Conservation (phyloP, 345 rosid genomes). For the Rhodomyrtus tomentosa region DNA sequence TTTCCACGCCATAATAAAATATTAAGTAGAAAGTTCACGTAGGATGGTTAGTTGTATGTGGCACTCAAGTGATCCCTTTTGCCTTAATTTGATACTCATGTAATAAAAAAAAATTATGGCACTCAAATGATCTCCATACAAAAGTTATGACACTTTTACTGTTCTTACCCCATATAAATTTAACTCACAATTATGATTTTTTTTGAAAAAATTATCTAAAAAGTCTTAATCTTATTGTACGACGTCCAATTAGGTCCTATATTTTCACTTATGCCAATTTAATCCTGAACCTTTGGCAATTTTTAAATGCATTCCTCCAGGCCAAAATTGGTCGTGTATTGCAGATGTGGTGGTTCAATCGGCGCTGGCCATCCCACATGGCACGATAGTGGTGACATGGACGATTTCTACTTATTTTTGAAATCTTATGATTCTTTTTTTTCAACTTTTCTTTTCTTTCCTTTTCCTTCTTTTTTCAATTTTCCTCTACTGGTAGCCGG, state of each 20-base stretch:
- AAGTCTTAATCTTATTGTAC: not conserved
- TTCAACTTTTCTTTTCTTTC: not conserved
- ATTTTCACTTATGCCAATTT: too few relatives aligned
- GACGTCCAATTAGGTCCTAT: too few relatives aligned
- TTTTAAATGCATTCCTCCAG: not conserved
- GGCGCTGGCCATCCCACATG: fast-evolving
- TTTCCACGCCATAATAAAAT: not conserved
- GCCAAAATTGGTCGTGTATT: too few relatives aligned
- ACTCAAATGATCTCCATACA: too few relatives aligned
- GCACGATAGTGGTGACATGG: not conserved
- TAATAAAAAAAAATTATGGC: too few relatives aligned
- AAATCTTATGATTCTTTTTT: not conserved
- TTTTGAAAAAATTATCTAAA: not conserved
- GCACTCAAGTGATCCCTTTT: too few relatives aligned
- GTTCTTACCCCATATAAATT: too few relatives aligned
- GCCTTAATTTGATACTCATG: too few relatives aligned
- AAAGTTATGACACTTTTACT: too few relatives aligned
- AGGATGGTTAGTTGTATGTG: too few relatives aligned
- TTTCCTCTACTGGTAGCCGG: fast-evolving
- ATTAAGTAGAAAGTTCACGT: too few relatives aligned
- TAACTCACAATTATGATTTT: not conserved
- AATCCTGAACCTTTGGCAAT: not conserved
- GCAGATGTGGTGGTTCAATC: fast-evolving
- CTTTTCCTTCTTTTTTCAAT: not conserved
- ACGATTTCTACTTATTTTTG: not conserved